phyloP scores from a whole-genome alignment of 768 basidiomycete genomes.

The Wakefieldia striispora region DNA sequence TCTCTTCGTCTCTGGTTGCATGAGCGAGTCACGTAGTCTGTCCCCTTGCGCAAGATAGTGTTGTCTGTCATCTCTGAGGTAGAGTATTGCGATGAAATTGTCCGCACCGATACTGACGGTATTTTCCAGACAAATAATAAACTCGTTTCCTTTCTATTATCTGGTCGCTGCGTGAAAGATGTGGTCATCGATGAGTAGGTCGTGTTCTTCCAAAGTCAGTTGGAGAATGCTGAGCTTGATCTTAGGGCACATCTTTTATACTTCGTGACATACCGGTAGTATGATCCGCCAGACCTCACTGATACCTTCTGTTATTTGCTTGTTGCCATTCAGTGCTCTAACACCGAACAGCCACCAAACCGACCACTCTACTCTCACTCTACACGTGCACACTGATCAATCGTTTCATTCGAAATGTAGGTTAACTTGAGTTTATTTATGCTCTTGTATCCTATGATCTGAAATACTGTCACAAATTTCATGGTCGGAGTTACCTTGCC shows the following conservation, averaged over 20 bases:
- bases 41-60: slow-evolving; percentile 26
- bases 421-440: too few species aligned
- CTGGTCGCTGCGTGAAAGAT: not conserved
- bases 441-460: too few species aligned
- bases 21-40: slow-evolving; percentile 9
- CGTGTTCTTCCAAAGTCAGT: not conserved
- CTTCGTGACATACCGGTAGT: too few species aligned
- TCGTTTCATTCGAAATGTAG: too few species aligned
- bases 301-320: too few species aligned
- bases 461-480: not conserved
- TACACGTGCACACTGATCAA: too few species aligned
- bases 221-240: not conserved
- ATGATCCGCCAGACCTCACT: too few species aligned
- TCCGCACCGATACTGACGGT: slow-evolving; percentile 1
- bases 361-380: too few species aligned
- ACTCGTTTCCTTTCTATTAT: slow-evolving; percentile 4
- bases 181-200: slow-evolving; percentile 4
- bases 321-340: too few species aligned
- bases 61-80: slow-evolving; percentile 22
- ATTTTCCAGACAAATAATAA: slow-evolving; percentile 12
- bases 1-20: not conserved
- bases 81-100: not conserved
- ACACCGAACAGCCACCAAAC: too few species aligned
- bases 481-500: too few species aligned
- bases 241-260: not conserved